phyloP scores from a whole-genome alignment of 768 basidiomycete genomes.

The Crassisporium funariophilum region DNA sequence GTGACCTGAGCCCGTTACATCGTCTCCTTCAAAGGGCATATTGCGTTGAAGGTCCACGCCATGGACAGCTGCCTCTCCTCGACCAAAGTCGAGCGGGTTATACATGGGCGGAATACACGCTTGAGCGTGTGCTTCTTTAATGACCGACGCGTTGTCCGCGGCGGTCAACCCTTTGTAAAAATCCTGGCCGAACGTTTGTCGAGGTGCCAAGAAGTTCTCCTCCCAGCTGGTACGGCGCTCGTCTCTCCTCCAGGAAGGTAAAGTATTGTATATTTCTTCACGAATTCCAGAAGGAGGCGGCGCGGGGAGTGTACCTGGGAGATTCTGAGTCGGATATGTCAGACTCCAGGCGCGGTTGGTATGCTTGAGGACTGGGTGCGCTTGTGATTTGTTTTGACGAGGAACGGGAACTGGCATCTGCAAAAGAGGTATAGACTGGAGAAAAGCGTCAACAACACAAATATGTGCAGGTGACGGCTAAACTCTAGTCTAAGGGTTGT shows the following conservation, averaged over 20 bases:
- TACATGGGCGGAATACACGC: conserved; percentile 81
- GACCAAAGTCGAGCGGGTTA: conserved; percentile 26
- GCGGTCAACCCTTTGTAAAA: conserved; percentile 74
- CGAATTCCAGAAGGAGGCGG: conserved; percentile 67
- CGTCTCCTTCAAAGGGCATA: conserved; percentile 32
- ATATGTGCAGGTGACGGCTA: conserved; percentile 39
- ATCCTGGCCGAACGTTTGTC: conserved; percentile 47
- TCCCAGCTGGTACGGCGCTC: conserved; percentile 71
- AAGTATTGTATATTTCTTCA: conserved; percentile 73
- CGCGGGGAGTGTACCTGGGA: conserved; percentile 61
- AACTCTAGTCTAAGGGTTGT: conserved; percentile 44
- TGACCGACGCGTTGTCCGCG: conserved; percentile 77
- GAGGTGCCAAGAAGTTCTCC: conserved; percentile 39
- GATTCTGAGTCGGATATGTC: conserved; percentile 50
- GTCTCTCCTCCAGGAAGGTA: conserved; percentile 71
- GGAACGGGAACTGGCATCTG: conserved; percentile 91
- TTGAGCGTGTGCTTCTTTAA: conserved; percentile 86
- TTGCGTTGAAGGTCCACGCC: conserved; percentile 25
- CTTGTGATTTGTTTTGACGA: conserved; percentile 53
- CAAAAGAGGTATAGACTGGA: conserved; percentile 42
- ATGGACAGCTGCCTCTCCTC: conserved; percentile 10
- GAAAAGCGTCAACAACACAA: conserved; percentile 47
- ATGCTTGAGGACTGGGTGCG: conserved; percentile 70
- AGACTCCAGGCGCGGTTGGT: conserved; percentile 45
- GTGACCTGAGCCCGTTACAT: conserved; percentile 46